Base-by-base conservation (phyloP, 768 basidiomycete genomes). In the Mycena chlorophos region DNA sequence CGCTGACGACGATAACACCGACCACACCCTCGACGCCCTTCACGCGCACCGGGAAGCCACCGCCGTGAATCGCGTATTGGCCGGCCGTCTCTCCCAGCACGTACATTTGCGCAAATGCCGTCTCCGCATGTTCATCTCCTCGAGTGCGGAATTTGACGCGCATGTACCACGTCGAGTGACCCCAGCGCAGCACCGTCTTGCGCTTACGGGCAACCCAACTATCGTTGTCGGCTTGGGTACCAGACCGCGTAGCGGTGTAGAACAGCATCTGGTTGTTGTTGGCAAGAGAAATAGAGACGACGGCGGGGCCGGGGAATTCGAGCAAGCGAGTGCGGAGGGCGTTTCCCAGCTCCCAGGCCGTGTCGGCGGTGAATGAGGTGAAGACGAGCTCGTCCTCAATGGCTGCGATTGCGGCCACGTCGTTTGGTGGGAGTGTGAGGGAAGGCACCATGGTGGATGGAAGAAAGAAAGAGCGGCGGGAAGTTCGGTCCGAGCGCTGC, bases 1-100 rank as follows among this genome's bases (percentile, higher is more conserved):
- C 73, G 37, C 68, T 68, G 1, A 73, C 73, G 13, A 71, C 71
- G n/a, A 74, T 69, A 25, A 69, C 72, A 0, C 68, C 73, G 2
- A 73, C 64, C 5, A 71, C 5, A 0, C 70, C 69, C 23, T 74
- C 71, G n/a, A 73, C 68, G 13, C 63, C 62, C 56, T 56, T 64
- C 31, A 74, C 71, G 22, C 68, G 54, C 22, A 74, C 58, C 2
- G 73, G 73, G 47, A 73, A 66, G 4, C 67, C 72, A 1, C 73
- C 71, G 1, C 71, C 69, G 30, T 71, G 68, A 40, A 67, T 67
- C 5, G 57, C 66, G 50, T 72, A 72, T 34, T 55, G 38, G 10
- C 66, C 68, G 27, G 71, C 61, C 38, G 45, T 57, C 28, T 69
- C 67, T 16, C 56, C 58, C 51, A 70, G 52, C 62, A 63, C 61